Conservation (phyloP, 495 filamentous ascomycete species). For the Physcia stellaris region DNA sequence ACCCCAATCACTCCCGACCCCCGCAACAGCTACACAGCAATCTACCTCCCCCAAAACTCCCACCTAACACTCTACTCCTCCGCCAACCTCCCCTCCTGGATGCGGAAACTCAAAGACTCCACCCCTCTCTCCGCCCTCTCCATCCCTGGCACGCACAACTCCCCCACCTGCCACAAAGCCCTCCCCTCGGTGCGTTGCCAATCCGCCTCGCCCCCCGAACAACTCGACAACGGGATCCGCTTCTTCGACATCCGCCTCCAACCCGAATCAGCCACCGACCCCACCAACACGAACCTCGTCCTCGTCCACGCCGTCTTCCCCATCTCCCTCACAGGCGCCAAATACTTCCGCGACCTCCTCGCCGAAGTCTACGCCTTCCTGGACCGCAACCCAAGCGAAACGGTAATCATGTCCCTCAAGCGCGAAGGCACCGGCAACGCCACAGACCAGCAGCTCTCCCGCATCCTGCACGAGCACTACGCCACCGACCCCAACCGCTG, state of each 20-base stretch:
- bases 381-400: constrained; percentile 62
- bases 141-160: constrained; percentile 95
- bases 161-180: constrained; percentile 66
- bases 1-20: constrained; percentile 40
- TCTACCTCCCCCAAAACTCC: constrained; percentile 51
- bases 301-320: constrained; percentile 72
- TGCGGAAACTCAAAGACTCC: constrained; percentile 53
- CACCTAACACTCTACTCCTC: constrained; percentile 69
- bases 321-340: constrained; percentile 53
- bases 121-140: constrained; percentile 66
- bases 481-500: constrained; percentile 48
- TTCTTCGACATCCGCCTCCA: constrained; percentile 88
- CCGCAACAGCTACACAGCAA: constrained; percentile 48
- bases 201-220: constrained; percentile 56
- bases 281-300: constrained; percentile 39
- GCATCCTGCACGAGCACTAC: constrained; percentile 58
- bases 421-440: constrained; percentile 72
- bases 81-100: constrained; percentile 63
- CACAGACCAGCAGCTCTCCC: constrained; percentile 66
- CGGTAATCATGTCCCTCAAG: constrained; percentile 78
- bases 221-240: constrained; percentile 81
- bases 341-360: constrained; percentile 63
- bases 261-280: constrained; percentile 40
- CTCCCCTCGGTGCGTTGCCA: constrained; percentile 92
- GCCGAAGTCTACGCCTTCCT: constrained; percentile 61